A percentile compares a stretch with the other conserved stretches of the same genome.
Evolutionary conservation across 75 land plant species (phyloP).

Genomic region (Pinus taeda): DNA sequence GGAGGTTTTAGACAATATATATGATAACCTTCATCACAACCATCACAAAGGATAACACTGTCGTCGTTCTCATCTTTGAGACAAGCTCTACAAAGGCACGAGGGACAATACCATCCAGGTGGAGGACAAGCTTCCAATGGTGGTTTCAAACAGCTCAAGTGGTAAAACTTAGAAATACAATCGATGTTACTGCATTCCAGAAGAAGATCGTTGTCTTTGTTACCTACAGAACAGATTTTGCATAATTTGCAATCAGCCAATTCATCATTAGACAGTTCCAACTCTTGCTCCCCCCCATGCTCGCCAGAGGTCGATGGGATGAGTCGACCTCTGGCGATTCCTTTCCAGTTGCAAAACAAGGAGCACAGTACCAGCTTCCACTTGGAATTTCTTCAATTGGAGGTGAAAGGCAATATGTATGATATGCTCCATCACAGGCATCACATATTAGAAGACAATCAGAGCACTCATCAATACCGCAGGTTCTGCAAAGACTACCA

Average conservation of each 20-base stretch:
- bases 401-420: slow-evolving; percentile 10
- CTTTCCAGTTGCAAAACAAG: slow-evolving; percentile 7
- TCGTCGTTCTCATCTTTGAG: slow-evolving; percentile 70
- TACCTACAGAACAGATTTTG: slow-evolving; percentile 36
- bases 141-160: slow-evolving; percentile 46
- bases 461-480: slow-evolving; percentile 1
- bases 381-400: slow-evolving; percentile 1
- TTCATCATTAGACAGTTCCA: background rate
- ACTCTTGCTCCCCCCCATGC: background rate
- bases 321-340: slow-evolving; percentile 2
- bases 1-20: slow-evolving; percentile 82
- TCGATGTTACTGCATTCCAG: slow-evolving; percentile 29
- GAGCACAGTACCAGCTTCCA: slow-evolving; percentile 20
- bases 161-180: slow-evolving; percentile 51
- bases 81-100: slow-evolving; percentile 81
- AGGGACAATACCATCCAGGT: slow-evolving; percentile 75
- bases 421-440: slow-evolving; percentile 20
- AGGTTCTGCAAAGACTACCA: background rate
- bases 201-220: slow-evolving; percentile 17
- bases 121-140: slow-evolving; percentile 32
- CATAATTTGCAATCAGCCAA: slow-evolving; percentile 11
- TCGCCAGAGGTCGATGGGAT: too few relatives aligned
- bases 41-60: slow-evolving; percentile 77
- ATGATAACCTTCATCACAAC: slow-evolving; percentile 91
- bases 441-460: slow-evolving; percentile 13